Evolutionary conservation across 805 yeast genomes (phyloP), one percentile per base, ranked within the genome.

Genomic region (Cyberlindnera maritima): DNA sequence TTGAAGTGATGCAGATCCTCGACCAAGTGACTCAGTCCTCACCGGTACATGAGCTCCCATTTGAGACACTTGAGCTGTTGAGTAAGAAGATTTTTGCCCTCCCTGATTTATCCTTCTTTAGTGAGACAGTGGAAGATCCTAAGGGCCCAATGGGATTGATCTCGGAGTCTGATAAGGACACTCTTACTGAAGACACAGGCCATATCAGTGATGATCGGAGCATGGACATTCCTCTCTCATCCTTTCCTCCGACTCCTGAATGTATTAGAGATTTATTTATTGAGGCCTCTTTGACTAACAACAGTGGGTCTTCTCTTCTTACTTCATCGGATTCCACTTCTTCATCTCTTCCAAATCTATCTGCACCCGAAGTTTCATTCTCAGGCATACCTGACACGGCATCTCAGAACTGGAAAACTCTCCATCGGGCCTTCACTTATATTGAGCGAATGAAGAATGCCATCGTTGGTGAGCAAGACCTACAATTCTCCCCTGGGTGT

Each of bases 31-130:
- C n/a, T 14, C 28, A 36, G 28, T n/a, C 21, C 18, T 47, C 50
- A 11, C 54, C 49, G 4, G 19, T 44, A 25, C 29, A 43, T 35
- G 38, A 15, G 21, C 39, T 47, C 41, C 17, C 20, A 9, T 36
- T 18, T 25, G 47, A 47, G 18, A 33, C 31, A 12, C 50, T 50
- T 15, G 34, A 44, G 28, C 12, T 20, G 18, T 47, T 50, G 47
- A 44, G 18, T 4, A 14, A 35, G 31, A n/a, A 33, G 13, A 12
- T 46, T 3, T 33, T 33, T 20, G 18, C 17, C 1, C 12, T 41
- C 6, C 48, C 48, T 5, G 26, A 17, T n/a, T 28, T 28, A 7
- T 28, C 31, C 4, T 28, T 28, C 31, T 28, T 28, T 4, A 12
- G n/a, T 7, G 31, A 28, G n/a, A 28, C 13, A 4, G 31, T 28